Evolutionary conservation across 1,139 yeast species (phyloP).

Genomic region (Meyerozyma elateridarum): DNA sequence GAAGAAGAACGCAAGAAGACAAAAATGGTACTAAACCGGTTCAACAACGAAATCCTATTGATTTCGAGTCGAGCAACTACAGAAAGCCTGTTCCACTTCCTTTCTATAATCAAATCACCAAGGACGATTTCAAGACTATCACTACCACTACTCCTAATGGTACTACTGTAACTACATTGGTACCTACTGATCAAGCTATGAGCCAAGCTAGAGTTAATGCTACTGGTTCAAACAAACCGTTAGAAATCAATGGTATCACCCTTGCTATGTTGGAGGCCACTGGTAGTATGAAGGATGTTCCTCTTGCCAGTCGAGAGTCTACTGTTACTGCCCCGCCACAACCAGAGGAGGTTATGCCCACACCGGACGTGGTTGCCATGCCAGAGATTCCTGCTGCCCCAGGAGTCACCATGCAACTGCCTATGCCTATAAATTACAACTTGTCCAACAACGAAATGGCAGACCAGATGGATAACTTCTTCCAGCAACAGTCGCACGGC

Average conservation of each 20-base stretch:
- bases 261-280: slow-evolving; percentile 76
- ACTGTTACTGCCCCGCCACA: slow-evolving; percentile 4
- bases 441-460: slow-evolving; percentile 19
- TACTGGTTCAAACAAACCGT: slow-evolving; percentile 50
- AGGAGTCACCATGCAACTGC: slow-evolving; percentile 12
- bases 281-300: slow-evolving; percentile 49
- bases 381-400: slow-evolving; percentile 9
- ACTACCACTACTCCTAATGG: slow-evolving; percentile 90
- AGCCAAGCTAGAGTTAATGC: slow-evolving; percentile 50
- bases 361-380: slow-evolving; percentile 3
- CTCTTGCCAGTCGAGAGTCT: not conserved
- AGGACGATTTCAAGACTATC: slow-evolving; percentile 81
- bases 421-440: slow-evolving; percentile 12
- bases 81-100: slow-evolving; percentile 67
- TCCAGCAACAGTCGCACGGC: slow-evolving; percentile 79
- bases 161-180: slow-evolving; percentile 82
- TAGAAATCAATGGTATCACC: slow-evolving; percentile 78
- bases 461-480: slow-evolving; percentile 49
- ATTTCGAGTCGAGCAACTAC: slow-evolving; percentile 3
- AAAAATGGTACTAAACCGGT: slow-evolving; percentile 29
- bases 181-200: slow-evolving; percentile 80
- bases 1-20: slow-evolving; percentile 62
- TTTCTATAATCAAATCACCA: slow-evolving; percentile 89
- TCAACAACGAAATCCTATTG: slow-evolving; percentile 10
- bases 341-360: slow-evolving; percentile 2